Evolutionary conservation across 75 land plant species (phyloP).

Genomic region (Selaginella moellendorffii): DNA sequence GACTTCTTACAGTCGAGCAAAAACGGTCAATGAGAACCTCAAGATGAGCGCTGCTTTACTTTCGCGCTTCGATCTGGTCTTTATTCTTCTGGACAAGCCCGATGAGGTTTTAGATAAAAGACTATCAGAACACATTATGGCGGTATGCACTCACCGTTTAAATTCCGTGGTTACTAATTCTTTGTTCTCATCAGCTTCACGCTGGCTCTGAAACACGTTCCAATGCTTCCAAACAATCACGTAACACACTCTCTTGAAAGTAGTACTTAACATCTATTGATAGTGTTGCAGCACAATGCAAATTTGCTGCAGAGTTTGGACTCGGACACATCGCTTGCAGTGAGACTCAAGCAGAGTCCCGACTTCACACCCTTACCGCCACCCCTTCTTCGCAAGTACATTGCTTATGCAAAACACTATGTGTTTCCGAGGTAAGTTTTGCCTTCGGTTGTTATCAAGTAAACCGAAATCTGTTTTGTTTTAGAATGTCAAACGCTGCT

Average conservation of each 20-base stretch:
- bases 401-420: conserved; percentile 81
- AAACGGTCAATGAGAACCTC: conserved; percentile 95
- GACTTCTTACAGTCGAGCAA: conserved; percentile 70
- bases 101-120: conserved; percentile 72
- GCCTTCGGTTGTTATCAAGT: background rate
- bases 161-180: background rate
- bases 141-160: conserved; percentile 33
- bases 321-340: conserved; percentile 35
- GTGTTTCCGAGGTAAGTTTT: conserved; percentile 64
- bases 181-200: conserved; percentile 55
- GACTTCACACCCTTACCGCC: conserved; percentile 72
- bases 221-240: conserved; percentile 36
- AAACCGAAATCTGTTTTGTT: background rate
- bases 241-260: conserved; percentile 12
- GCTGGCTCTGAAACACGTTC: conserved; percentile 41
- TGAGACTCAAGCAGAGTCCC: conserved; percentile 45
- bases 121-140: conserved; percentile 86
- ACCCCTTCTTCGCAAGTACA: conserved; percentile 77
- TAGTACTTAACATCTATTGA: conserved; percentile 1
- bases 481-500: conserved; percentile 80
- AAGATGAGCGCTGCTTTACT: conserved; percentile 91
- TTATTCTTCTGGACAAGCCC: conserved; percentile 80
- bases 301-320: conserved; percentile 16
- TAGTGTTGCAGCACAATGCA: conserved; percentile 17
- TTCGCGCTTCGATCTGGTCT: conserved; percentile 85